Evolutionary conservation across 2,329 filamentous ascomycete species (phyloP).

Genomic region (Alternaria consortialis): DNA sequence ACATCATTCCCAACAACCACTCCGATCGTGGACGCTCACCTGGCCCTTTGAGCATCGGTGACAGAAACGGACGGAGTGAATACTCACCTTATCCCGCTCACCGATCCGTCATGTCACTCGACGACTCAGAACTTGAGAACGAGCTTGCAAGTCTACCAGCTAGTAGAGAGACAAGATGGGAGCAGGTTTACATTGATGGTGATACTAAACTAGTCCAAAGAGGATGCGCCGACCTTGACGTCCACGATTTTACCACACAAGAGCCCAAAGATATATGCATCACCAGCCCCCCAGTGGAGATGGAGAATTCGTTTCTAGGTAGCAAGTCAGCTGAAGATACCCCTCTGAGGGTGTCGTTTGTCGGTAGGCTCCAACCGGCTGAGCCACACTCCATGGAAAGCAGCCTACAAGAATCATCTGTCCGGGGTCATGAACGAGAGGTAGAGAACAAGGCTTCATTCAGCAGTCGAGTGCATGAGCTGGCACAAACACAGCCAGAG

Average conservation of each 20-base stretch:
- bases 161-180: slow-evolving; percentile 49
- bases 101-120: slow-evolving; percentile 50
- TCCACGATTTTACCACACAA: slow-evolving; percentile 43
- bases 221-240: slow-evolving; percentile 40
- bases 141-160: slow-evolving; percentile 47
- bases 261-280: slow-evolving; percentile 49
- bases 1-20: slow-evolving; percentile 47
- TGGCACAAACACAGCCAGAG: slow-evolving; percentile 28
- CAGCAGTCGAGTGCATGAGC: slow-evolving; percentile 46
- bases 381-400: slow-evolving; percentile 22
- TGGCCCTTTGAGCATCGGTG: slow-evolving; percentile 23
- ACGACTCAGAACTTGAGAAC: slow-evolving; percentile 50
- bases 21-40: slow-evolving; percentile 39
- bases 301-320: slow-evolving; percentile 39
- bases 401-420: slow-evolving; percentile 16
- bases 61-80: slow-evolving; percentile 46
- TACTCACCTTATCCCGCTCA: slow-evolving; percentile 47
- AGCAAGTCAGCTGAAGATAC: slow-evolving; percentile 38
- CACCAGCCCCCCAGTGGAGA: slow-evolving; percentile 43
- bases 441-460: slow-evolving; percentile 43
- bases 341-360: slow-evolving; percentile 34
- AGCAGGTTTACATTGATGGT: slow-evolving; percentile 52
- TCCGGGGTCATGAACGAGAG: slow-evolving; percentile 24
- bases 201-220: slow-evolving; percentile 50
- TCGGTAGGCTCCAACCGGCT: slow-evolving; percentile 32